These are phyloP conservation scores for Pyrenophora tritici-repentis DNA, from an alignment of 2,329 filamentous ascomycete genomes.

Conservation along the genomic window DNA sequence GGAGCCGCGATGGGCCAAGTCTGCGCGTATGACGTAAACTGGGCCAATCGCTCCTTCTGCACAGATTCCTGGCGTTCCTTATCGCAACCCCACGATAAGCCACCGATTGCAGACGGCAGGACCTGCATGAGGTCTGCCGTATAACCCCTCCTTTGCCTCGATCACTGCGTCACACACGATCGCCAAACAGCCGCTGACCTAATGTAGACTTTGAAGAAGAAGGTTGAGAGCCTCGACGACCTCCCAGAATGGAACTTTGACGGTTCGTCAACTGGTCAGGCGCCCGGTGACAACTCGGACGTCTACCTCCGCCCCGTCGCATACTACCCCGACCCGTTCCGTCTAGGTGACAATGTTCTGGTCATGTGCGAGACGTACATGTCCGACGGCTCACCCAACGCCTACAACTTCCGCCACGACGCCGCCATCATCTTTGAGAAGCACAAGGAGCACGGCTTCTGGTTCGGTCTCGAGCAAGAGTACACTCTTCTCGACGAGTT, in stretches of 20 bases:
- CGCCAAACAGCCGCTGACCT: slow-evolving; percentile 19
- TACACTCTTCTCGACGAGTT: slow-evolving; percentile 89
- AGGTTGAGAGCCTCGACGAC: slow-evolving; percentile 63
- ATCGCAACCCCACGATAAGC: slow-evolving; percentile 45
- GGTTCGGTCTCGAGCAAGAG: slow-evolving; percentile 98
- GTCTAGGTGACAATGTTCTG: slow-evolving; percentile 85
- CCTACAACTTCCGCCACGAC: slow-evolving; percentile 97
- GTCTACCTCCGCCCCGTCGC: slow-evolving; percentile 93
- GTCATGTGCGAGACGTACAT: slow-evolving; percentile 96
- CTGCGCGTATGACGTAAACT: slow-evolving; percentile 28
- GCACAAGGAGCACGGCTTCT: slow-evolving; percentile 81
- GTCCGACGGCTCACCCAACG: slow-evolving; percentile 91
- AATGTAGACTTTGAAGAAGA: slow-evolving; percentile 65
- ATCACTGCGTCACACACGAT: neutral
- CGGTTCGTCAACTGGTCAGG: slow-evolving; percentile 90
- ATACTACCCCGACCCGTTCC: slow-evolving; percentile 91
- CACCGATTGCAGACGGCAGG: slow-evolving; percentile 16
- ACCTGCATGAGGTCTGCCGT: slow-evolving; percentile 16
- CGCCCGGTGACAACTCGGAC: slow-evolving; percentile 93
- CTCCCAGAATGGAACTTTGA: slow-evolving; percentile 83
- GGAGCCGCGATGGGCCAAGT: slow-evolving; percentile 15
- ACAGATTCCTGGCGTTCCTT: slow-evolving; percentile 23
- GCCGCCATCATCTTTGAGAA: slow-evolving; percentile 87
- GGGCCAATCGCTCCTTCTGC: slow-evolving; percentile 23
- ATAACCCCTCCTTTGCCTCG: slow-evolving; percentile 5